Percentiles rank a stretch among this genome's conserved stretches.
phyloP scores from a whole-genome alignment of 2,329 filamentous ascomycete species.

The Colletotrichum euphorbiae region DNA sequence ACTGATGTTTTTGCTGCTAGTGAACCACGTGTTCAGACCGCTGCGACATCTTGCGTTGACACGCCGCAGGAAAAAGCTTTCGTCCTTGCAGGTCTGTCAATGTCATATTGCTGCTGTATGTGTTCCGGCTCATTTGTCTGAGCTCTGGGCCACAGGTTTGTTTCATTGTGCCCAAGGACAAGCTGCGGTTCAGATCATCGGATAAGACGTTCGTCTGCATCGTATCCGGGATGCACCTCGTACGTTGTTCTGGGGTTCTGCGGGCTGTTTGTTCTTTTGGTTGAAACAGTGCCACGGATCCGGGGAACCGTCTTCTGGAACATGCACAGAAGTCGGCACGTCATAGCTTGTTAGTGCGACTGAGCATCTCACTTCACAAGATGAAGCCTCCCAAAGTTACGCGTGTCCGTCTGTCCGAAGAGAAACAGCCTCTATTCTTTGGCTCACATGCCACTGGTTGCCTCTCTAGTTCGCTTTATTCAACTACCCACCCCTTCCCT shows the following conservation, averaged over 20 bases:
- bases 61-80: too few species aligned
- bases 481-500: slow-evolving; percentile 81
- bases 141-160: too few species aligned
- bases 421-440: slow-evolving; percentile 7
- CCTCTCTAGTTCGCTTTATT: slow-evolving; percentile 46
- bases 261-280: neutral
- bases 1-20: slow-evolving; percentile 5
- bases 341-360: neutral
- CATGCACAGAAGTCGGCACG: slow-evolving; percentile 6
- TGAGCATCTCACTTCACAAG: neutral
- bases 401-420: neutral
- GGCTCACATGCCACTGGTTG: neutral
- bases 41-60: neutral
- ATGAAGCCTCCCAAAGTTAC: too few species aligned
- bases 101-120: too few species aligned
- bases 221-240: slow-evolving; percentile 2
- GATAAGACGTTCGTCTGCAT: neutral
- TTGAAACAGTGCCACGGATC: slow-evolving; percentile 9
- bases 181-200: too few species aligned
- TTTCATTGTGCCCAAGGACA: too few species aligned
- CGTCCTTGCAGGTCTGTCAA: too few species aligned
- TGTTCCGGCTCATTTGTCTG: too few species aligned
- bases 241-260: neutral
- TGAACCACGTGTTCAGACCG: slow-evolving; percentile 12
- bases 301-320: slow-evolving; percentile 4